phyloP scores from a whole-genome alignment of 2,329 filamentous ascomycete species.

The Emergomyces pasteurianus region DNA sequence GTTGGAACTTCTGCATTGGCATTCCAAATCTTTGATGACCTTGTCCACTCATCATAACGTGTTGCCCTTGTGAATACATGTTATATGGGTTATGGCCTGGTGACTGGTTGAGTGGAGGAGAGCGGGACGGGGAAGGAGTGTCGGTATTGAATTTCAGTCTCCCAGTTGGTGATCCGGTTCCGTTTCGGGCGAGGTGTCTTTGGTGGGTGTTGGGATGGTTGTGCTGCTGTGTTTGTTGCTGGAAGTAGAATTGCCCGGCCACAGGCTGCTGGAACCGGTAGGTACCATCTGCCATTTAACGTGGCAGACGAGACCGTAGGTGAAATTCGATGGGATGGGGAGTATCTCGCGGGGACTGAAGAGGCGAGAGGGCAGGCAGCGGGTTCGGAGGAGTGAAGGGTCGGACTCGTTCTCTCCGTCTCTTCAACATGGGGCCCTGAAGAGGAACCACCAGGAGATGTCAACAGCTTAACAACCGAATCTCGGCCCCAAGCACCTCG shows the following conservation, averaged over 20 bases:
- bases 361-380: constrained; percentile 11
- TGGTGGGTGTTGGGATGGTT: constrained; percentile 31
- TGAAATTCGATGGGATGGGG: constrained; percentile 21
- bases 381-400: constrained; percentile 25
- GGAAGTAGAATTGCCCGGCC: constrained; percentile 39
- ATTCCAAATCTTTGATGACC: constrained; percentile 38
- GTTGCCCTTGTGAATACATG: constrained; percentile 39
- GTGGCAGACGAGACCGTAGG: constrained; percentile 35
- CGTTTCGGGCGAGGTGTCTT: constrained; percentile 34
- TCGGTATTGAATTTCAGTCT: constrained; percentile 35
- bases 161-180: constrained; percentile 35
- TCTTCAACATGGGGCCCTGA: constrained; percentile 37
- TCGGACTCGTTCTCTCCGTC: constrained; percentile 35
- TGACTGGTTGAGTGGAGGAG: constrained; percentile 32
- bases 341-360: constrained; percentile 16
- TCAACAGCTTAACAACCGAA: neutral
- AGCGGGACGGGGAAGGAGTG: constrained; percentile 37
- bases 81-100: constrained; percentile 32
- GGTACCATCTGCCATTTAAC: constrained; percentile 45
- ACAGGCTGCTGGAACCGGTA: constrained; percentile 44
- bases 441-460: constrained; percentile 15
- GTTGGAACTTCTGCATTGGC: constrained; percentile 37
- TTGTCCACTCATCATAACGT: constrained; percentile 40
- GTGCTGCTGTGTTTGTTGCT: constrained; percentile 15
- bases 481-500: neutral